Conservation (phyloP, 495 filamentous ascomycete genomes). For the Rhypophila decipiens region DNA sequence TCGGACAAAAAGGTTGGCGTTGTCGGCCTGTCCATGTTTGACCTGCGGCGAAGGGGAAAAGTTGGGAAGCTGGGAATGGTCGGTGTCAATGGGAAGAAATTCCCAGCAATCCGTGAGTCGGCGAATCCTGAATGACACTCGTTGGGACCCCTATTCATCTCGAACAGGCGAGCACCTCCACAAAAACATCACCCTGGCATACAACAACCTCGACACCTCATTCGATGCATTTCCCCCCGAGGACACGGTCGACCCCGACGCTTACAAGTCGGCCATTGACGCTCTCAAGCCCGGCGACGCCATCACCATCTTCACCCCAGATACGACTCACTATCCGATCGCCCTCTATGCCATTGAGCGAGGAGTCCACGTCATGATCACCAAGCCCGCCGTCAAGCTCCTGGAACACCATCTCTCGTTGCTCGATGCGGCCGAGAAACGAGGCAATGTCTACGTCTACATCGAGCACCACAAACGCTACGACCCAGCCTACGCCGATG, state of each 20-base stretch:
- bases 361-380: slow-evolving; percentile 83
- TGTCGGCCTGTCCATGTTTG: slow-evolving; percentile 83
- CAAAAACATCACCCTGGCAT: slow-evolving; percentile 80
- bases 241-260: slow-evolving; percentile 62
- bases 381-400: slow-evolving; percentile 87
- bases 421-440: slow-evolving; percentile 61
- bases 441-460: slow-evolving; percentile 84
- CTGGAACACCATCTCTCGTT: slow-evolving; percentile 73
- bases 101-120: slow-evolving; percentile 75
- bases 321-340: slow-evolving; percentile 91
- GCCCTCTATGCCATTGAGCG: slow-evolving; percentile 87
- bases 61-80: slow-evolving; percentile 85
- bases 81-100: slow-evolving; percentile 80
- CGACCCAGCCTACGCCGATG: slow-evolving; percentile 88
- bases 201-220: slow-evolving; percentile 78
- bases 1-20: slow-evolving; percentile 94
- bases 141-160: too few relatives aligned
- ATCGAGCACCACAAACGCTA: slow-evolving; percentile 96
- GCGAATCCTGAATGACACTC: not conserved
- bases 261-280: slow-evolving; percentile 89
- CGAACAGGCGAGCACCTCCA: slow-evolving; percentile 70
- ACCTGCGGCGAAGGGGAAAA: slow-evolving; percentile 80
- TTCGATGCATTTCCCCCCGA: slow-evolving; percentile 79
- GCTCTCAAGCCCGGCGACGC: slow-evolving; percentile 74
- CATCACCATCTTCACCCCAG: slow-evolving; percentile 95